Evolutionary conservation across 192 early-diverging fungal species (phyloP).

Genomic region (Chytriomyces sp.): DNA sequence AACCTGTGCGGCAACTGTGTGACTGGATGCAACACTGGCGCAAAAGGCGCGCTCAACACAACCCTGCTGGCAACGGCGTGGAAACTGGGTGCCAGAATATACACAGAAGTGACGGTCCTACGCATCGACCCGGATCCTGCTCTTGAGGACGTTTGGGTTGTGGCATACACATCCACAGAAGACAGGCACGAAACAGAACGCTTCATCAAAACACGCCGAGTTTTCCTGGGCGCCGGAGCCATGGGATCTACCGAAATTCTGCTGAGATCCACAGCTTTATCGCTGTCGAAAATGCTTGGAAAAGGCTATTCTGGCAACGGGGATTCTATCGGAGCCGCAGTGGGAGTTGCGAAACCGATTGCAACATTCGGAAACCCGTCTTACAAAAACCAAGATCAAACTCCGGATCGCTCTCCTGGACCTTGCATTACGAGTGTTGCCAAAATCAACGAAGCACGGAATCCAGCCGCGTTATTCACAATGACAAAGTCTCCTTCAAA

Average conservation of each 20-base stretch:
- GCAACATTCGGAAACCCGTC: slow-evolving; percentile 6
- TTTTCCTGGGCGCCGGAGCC: neutral
- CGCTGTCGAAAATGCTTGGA: neutral
- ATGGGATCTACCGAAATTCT: slow-evolving; percentile 1
- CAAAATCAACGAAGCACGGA: neutral
- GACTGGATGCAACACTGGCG: neutral
- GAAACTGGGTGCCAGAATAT: neutral
- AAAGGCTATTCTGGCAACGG: neutral
- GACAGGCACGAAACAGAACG: neutral
- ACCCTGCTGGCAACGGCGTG: neutral
- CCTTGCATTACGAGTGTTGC: slow-evolving; percentile 7
- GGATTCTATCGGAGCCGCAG: neutral
- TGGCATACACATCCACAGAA: neutral
- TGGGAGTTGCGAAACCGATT: neutral
- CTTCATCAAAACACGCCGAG: neutral
- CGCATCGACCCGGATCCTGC: neutral
- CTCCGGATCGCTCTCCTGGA: neutral
- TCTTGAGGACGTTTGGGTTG: neutral
- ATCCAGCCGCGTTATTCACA: neutral
- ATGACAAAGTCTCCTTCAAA: neutral
- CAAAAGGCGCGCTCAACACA: slow-evolving; percentile 1
- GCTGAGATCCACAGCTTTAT: neutral
- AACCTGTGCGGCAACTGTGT: neutral
- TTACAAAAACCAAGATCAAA: neutral
- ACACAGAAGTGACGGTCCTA: neutral